Base-by-base conservation (phyloP, 2,329 filamentous ascomycete species). In the Penicillium fuscoglaucum region DNA sequence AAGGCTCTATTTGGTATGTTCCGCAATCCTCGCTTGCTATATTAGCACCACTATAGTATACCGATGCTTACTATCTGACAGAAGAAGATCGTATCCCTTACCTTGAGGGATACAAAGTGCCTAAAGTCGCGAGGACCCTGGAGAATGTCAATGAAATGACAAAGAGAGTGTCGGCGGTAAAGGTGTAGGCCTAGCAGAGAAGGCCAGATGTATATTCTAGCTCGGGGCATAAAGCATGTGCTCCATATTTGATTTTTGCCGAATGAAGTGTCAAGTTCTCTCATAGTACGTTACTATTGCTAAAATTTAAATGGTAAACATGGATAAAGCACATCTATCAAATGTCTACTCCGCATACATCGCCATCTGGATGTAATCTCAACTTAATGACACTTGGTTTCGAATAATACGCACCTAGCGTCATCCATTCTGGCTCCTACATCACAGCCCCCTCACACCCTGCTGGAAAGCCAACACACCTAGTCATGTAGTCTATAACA, bases 21-120 rank as follows among this genome's bases (percentile, higher is more conserved):
- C 10, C 3, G 17, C 4, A 19, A 15, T 10, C 12, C 13, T 44
- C 10, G 15, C 13, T 37, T 6, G 4, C 9, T 19, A 19, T 29
- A 29, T 31, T 46, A 13, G 26, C 10, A 5, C 26, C 6, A 19
- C 26, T 46, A 3, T 15, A 6, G n/a, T 13, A 24, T n/a, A 43
- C 24, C 6, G 35, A 51, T 33, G 17, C 39, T 15, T 28, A 48
- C 28, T 40, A 28, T 40, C 9, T 17, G 6, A 9, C 9, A 53
- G 51, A 53, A 39, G 51, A 53, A 21, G 51, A 53, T 15, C 41
- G 41, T 9, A 53, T 53, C 8, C 31, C 51, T 13, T 53, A 46
- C 12, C 31, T 12, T 21, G 51, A 53, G 29, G 51, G 51, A n/a
- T 53, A 46, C 3, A 24, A 13, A 9, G 15, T 17, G 19, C 35